phyloP scores from a whole-genome alignment of 441 rosid species.

The Pelargonium fulgidum region DNA sequence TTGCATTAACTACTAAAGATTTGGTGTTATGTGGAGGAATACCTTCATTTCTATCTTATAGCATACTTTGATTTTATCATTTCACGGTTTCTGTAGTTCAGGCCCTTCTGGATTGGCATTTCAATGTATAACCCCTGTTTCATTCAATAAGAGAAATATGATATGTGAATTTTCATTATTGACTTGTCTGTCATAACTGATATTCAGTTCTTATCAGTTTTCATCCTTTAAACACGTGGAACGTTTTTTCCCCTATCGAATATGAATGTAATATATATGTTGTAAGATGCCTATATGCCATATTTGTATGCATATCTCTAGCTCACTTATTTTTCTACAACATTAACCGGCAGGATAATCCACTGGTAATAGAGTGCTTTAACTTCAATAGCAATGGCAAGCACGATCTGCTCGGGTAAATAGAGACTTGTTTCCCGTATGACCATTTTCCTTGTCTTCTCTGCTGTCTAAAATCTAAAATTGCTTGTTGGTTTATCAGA shows the following conservation, averaged over 20 bases:
- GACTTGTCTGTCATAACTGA: not conserved
- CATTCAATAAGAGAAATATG: not conserved
- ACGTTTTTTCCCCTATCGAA: not conserved
- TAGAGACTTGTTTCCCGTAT: slow-evolving; percentile 14
- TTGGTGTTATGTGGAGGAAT: slow-evolving; percentile 6
- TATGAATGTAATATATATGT: slow-evolving; percentile 1
- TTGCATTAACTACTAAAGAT: slow-evolving; percentile 8
- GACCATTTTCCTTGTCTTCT: not conserved
- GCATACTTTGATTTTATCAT: too few relatives aligned
- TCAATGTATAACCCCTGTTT: not conserved
- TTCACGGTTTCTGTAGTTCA: too few relatives aligned
- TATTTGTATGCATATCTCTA: not conserved
- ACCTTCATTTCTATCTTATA: not conserved
- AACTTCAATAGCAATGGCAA: slow-evolving; percentile 79
- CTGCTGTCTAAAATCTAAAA: slow-evolving; percentile 11
- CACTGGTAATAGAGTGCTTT: slow-evolving; percentile 76
- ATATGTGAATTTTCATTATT: not conserved
- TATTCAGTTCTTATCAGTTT: not conserved
- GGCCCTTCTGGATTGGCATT: too few relatives aligned
- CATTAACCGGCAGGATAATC: slow-evolving; percentile 59
- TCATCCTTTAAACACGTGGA: not conserved
- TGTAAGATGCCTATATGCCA: too few relatives aligned
- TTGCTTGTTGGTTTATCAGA: slow-evolving; percentile 37
- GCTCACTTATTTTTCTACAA: slow-evolving; percentile 15
- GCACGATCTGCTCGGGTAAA: slow-evolving; percentile 81